phyloP scores from a whole-genome alignment of 73 alveolate genomes.

The Uronychia binucleata region DNA sequence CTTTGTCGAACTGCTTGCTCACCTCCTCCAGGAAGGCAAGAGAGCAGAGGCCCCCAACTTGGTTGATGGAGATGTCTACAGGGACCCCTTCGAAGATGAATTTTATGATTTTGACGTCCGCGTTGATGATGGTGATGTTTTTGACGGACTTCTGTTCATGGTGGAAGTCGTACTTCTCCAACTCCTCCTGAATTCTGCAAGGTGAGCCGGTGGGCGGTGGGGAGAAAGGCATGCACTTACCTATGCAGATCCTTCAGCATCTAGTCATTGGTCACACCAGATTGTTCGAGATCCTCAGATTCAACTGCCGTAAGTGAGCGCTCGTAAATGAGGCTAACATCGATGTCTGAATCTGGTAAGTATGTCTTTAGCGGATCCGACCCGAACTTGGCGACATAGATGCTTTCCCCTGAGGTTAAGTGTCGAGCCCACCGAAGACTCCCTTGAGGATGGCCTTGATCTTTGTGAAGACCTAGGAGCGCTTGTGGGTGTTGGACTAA shows the following conservation, averaged over 20 bases:
- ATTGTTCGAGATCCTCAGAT: too few species aligned
- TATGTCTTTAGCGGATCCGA: constrained; percentile 89
- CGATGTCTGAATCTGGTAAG: constrained; percentile 89
- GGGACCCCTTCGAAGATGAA: constrained; percentile 72
- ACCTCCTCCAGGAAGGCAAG: constrained; percentile 77
- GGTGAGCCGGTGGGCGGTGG: neutral
- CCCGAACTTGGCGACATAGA: constrained; percentile 64
- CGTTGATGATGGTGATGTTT: constrained; percentile 64
- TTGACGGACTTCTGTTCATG: constrained; percentile 46
- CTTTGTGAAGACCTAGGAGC: neutral
- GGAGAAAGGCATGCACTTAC: constrained; percentile 17
- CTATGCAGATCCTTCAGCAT: neutral
- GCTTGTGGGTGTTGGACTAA: too few species aligned
- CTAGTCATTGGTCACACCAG: constrained; percentile 1
- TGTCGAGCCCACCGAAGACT: neutral
- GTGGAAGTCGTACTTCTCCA: constrained; percentile 45
- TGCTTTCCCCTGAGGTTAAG: neutral
- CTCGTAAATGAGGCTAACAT: constrained; percentile 63
- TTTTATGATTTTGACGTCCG: constrained; percentile 81
- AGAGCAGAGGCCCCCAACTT: constrained; percentile 85
- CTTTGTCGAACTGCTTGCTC: constrained; percentile 63
- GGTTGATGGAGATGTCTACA: constrained; percentile 85
- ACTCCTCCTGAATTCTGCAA: constrained; percentile 21
- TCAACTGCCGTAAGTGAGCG: constrained; percentile 25
- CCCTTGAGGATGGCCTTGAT: neutral